phyloP scores from a whole-genome alignment of 192 early-diverging fungal species.

The Dissophora globulifera region DNA sequence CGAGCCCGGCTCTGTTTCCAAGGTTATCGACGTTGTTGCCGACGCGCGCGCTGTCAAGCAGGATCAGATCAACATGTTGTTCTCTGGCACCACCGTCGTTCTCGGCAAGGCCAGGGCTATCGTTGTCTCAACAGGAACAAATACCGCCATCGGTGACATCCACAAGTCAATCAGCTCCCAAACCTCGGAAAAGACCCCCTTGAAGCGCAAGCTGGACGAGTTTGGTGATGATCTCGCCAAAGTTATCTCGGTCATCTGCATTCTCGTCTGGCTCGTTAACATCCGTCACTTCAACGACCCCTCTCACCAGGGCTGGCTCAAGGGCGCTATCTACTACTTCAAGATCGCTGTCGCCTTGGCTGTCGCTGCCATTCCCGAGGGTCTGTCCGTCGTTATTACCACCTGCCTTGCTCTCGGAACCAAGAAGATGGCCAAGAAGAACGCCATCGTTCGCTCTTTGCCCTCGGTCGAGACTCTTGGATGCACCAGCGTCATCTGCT shows the following conservation, averaged over 20 bases:
- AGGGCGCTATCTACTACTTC: constrained; percentile 98
- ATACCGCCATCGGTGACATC: constrained; percentile 95
- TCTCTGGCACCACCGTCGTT: constrained; percentile 96
- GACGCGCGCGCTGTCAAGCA: constrained; percentile 90
- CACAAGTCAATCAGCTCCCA: constrained; percentile 87
- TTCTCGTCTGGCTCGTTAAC: constrained; percentile 99
- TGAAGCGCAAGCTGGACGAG: constrained; percentile 95
- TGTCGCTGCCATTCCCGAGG: constrained; percentile 99
- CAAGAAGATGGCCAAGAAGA: constrained; percentile 95
- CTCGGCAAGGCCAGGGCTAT: constrained; percentile 90
- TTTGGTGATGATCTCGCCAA: constrained; percentile 92
- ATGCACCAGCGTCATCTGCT: constrained; percentile 97
- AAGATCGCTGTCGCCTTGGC: constrained; percentile 99
- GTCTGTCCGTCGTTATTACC: constrained; percentile 97
- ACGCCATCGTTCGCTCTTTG: constrained; percentile 95
- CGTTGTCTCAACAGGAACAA: constrained; percentile 87
- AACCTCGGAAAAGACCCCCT: constrained; percentile 92
- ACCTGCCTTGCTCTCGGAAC: constrained; percentile 98
- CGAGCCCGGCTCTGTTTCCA: constrained; percentile 92
- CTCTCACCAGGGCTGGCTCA: constrained; percentile 89
- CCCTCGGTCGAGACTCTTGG: constrained; percentile 97
- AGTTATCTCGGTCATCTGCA: constrained; percentile 86
- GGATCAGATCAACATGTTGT: constrained; percentile 97
- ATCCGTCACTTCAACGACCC: constrained; percentile 96
- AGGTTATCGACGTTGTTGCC: constrained; percentile 70